These are phyloP conservation scores for Rubus idaeus DNA, from an alignment of 306 rosid genomes.

Conservation along the genomic window DNA sequence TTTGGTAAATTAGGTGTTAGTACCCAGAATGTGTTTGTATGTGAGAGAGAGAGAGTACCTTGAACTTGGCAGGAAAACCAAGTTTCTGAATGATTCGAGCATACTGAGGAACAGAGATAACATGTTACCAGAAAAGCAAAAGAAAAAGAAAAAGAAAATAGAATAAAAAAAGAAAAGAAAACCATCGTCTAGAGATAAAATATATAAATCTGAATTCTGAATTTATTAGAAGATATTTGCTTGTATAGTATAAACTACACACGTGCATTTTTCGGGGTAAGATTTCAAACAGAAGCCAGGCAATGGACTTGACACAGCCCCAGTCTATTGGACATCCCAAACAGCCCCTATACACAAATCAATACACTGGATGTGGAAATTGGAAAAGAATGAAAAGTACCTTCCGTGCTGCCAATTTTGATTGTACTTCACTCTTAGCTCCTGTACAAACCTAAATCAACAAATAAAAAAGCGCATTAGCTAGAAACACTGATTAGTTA, in stretches of 20 bases:
- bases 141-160: too few species aligned
- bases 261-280: not conserved
- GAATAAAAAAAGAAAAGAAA: too few species aligned
- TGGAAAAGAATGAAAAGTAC: slow-evolving; percentile 28
- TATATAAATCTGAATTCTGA: not conserved
- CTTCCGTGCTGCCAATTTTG: slow-evolving; percentile 96
- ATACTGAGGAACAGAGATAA: slow-evolving; percentile 52
- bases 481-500: not conserved
- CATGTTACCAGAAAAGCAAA: not conserved
- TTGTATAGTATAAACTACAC: not conserved
- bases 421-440: slow-evolving; percentile 90
- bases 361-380: not conserved
- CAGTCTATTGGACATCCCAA: not conserved
- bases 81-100: slow-evolving; percentile 93
- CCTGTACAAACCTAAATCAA: slow-evolving; percentile 86
- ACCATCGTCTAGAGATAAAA: not conserved
- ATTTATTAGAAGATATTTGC: not conserved
- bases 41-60: slow-evolving; percentile 42
- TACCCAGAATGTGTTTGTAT: not conserved
- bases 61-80: slow-evolving; percentile 82
- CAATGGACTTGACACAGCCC: not conserved
- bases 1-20: not conserved
- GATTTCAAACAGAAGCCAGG: not conserved
- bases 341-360: not conserved
- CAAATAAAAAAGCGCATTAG: slow-evolving; percentile 2